Conservation (phyloP, 1,284 basidiomycete species). For the Heterobasidion irregulare region DNA sequence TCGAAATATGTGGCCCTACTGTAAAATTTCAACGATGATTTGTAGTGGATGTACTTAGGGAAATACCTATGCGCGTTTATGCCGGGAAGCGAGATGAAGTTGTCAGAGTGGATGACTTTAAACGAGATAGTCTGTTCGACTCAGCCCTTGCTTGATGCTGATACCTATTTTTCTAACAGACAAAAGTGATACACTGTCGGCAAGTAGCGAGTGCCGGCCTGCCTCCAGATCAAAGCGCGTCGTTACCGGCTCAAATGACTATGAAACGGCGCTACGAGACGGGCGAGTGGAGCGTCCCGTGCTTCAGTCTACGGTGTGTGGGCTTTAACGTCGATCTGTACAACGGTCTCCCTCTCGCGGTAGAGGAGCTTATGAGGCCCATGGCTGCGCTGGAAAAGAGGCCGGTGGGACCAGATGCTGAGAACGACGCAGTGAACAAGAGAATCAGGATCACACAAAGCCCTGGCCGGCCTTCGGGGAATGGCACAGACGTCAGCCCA, state of each 20-base stretch:
- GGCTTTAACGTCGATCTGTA: conserved; percentile 18
- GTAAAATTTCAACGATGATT: background rate
- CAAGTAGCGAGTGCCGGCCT: conserved; percentile 12
- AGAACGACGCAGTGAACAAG: no score
- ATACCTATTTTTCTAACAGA: conserved; percentile 8
- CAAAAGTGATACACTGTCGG: conserved; percentile 16
- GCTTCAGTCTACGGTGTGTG: conserved; percentile 20
- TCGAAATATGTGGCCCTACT: background rate
- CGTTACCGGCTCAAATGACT: conserved; percentile 9
- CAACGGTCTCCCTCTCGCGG: background rate
- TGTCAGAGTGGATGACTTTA: conserved; percentile 21
- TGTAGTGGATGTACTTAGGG: conserved; percentile 21
- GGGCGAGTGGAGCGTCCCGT: conserved; percentile 20
- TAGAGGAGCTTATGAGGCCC: no score
- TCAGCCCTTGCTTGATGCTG: background rate
- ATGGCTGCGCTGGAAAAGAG: no score
- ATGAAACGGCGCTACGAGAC: conserved; percentile 18
- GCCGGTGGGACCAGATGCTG: no score
- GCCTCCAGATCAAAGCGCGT: conserved; percentile 7
- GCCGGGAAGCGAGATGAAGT: conserved; percentile 16
- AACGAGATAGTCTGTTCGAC: conserved; percentile 15
- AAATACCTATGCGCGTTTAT: conserved; percentile 14
- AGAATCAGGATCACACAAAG: no score
- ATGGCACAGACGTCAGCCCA: no score
- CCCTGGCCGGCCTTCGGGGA: no score